These are phyloP conservation scores for Alloascoidea hylecoeti DNA, from an alignment of 805 yeast genomes.

Conservation along the genomic window DNA sequence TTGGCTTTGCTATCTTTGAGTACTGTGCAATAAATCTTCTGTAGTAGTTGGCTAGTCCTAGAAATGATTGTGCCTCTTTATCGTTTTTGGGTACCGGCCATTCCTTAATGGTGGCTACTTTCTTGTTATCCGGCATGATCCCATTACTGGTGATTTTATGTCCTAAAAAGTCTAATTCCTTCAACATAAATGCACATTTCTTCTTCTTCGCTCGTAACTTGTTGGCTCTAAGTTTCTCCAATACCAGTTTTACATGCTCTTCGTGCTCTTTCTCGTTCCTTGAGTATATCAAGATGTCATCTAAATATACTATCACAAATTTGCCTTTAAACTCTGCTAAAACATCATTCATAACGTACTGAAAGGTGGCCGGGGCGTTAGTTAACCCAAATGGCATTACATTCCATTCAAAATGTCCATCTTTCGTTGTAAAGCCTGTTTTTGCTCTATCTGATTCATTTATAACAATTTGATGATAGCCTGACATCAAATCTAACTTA, in stretches of 20 bases:
- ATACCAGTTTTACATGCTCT: too few relatives aligned
- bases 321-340: too few relatives aligned
- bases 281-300: constrained; percentile 10
- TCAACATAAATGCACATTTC: constrained; percentile 6
- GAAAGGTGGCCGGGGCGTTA: constrained; percentile 15
- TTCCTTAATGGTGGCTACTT: constrained; percentile 2
- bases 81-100: too few relatives aligned
- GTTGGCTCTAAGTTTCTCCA: neutral
- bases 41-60: constrained; percentile 7
- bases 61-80: constrained; percentile 2
- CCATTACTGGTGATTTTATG: constrained; percentile 7
- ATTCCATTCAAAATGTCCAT: constrained; percentile 11
- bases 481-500: constrained; percentile 10
- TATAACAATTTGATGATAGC: constrained; percentile 10
- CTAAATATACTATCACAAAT: constrained; percentile 9
- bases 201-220: constrained; percentile 4
- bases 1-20: constrained; percentile 5
- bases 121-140: constrained; percentile 3
- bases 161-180: constrained; percentile 7
- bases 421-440: constrained; percentile 11
- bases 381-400: constrained; percentile 16
- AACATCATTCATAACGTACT: too few relatives aligned
- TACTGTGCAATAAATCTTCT: constrained; percentile 6
- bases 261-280: constrained; percentile 6
- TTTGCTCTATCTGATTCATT: constrained; percentile 5